phyloP scores from a whole-genome alignment of 2,329 filamentous ascomycete species.

The Phialophora tarda region DNA sequence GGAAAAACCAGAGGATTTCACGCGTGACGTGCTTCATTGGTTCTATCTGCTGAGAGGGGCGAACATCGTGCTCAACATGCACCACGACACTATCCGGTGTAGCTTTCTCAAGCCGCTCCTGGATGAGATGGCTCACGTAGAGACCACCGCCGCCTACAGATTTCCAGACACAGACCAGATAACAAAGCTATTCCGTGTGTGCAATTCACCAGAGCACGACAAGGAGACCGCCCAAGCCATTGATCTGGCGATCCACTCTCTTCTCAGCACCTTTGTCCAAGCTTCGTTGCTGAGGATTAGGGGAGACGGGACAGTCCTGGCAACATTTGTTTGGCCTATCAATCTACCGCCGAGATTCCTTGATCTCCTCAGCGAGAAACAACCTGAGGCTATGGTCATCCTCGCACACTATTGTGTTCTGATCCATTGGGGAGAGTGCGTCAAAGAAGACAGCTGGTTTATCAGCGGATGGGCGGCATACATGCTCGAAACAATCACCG shows the following conservation, averaged over 20 bases:
- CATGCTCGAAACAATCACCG: constrained; percentile 41
- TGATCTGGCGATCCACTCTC: constrained; percentile 42
- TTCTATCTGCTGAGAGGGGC: constrained; percentile 43
- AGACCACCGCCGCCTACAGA: constrained; percentile 41
- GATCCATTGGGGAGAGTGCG: constrained; percentile 39
- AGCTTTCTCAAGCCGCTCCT: constrained; percentile 43
- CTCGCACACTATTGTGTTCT: constrained; percentile 43
- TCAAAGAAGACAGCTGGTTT: constrained; percentile 41
- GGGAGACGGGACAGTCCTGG: constrained; percentile 41
- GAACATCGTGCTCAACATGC: constrained; percentile 43
- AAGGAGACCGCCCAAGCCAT: constrained; percentile 41
- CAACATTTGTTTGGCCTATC: constrained; percentile 48
- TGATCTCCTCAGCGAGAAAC: constrained; percentile 47
- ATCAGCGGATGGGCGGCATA: constrained; percentile 42
- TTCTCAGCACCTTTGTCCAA: constrained; percentile 43
- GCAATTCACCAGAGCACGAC: constrained; percentile 38
- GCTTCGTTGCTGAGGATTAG: constrained; percentile 39
- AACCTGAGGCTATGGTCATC: constrained; percentile 46
- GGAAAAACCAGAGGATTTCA: constrained; percentile 38
- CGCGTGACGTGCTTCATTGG: constrained; percentile 43
- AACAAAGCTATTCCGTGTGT: constrained; percentile 42
- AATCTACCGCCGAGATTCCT: constrained; percentile 45
- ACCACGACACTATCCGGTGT: constrained; percentile 39
- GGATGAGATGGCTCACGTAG: constrained; percentile 41
- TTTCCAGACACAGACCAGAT: constrained; percentile 41